phyloP scores from a whole-genome alignment of 345 rosid genomes.

The Bruguiera sexangula region DNA sequence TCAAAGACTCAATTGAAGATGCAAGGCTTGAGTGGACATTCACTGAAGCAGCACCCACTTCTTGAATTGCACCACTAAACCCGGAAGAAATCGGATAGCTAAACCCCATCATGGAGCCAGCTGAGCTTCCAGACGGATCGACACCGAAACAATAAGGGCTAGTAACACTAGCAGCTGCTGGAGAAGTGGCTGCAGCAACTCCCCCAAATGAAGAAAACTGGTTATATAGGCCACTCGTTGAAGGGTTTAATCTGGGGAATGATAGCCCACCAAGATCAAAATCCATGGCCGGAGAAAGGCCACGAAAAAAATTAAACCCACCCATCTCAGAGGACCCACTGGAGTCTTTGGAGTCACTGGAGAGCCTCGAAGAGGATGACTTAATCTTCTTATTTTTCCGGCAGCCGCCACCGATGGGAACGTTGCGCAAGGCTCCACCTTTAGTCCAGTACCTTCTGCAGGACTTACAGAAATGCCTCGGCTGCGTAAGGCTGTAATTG shows the following conservation, averaged over 20 bases:
- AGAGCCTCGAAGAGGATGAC: conserved; percentile 42
- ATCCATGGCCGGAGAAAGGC: conserved; percentile 64
- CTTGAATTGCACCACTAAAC: conserved; percentile 41
- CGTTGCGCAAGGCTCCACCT: conserved; percentile 78
- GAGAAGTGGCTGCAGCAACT: conserved; percentile 15
- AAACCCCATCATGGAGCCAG: conserved; percentile 46
- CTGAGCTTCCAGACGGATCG: conserved; percentile 43
- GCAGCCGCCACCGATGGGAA: conserved; percentile 82
- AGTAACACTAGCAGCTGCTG: conserved; percentile 4
- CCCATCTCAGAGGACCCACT: conserved; percentile 48
- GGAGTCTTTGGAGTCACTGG: conserved; percentile 37
- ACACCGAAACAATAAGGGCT: conserved; percentile 35
- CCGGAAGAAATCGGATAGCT: conserved; percentile 40
- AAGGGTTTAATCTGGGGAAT: conserved; percentile 41
- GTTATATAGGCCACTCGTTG: conserved; percentile 36
- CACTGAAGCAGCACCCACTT: conserved; percentile 42
- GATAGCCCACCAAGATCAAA: conserved; percentile 67
- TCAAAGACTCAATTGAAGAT: conserved; percentile 81
- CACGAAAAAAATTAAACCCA: conserved; percentile 62
- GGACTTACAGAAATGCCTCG: conserved; percentile 83
- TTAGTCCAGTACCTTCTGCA: conserved; percentile 86
- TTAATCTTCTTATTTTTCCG: conserved; percentile 72
- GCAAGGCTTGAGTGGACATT: conserved; percentile 59
- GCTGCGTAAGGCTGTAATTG: conserved; percentile 88
- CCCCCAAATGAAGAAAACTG: conserved; percentile 48